phyloP scores from a whole-genome alignment of 1,139 yeast genomes.

The Yamadazyma dendronema region DNA sequence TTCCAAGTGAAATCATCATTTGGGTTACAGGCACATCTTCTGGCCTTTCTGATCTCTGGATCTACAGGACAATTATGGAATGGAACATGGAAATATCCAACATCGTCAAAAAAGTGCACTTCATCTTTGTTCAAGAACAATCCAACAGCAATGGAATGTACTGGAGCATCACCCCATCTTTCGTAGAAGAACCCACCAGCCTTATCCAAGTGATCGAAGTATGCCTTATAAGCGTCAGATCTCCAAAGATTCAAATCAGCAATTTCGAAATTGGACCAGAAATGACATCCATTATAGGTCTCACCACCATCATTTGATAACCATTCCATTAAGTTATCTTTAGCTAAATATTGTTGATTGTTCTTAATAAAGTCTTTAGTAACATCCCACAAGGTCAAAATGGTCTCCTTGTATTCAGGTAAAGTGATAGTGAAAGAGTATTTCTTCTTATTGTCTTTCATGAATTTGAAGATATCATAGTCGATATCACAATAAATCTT shows the following conservation, averaged over 20 bases:
- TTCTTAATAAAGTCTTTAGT: constrained; percentile 65
- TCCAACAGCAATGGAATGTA: constrained; percentile 85
- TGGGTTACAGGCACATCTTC: constrained; percentile 74
- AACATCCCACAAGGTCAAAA: constrained; percentile 78
- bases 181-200: constrained; percentile 89
- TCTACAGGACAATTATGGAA: constrained; percentile 78
- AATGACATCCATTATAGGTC: constrained; percentile 76
- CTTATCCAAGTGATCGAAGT: constrained; percentile 69
- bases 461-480: constrained; percentile 77
- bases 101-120: constrained; percentile 76
- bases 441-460: constrained; percentile 70
- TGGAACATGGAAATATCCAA: constrained; percentile 80
- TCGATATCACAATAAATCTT: constrained; percentile 75
- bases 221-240: constrained; percentile 61
- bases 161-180: constrained; percentile 94
- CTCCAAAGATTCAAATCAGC: constrained; percentile 77
- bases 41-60: constrained; percentile 45
- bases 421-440: constrained; percentile 82
- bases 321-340: constrained; percentile 71
- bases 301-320: constrained; percentile 66
- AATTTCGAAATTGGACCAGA: constrained; percentile 87
- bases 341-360: constrained; percentile 62
- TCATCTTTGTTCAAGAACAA: constrained; percentile 64
- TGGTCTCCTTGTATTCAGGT: constrained; percentile 80
- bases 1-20: constrained; percentile 71